Evolutionary conservation across 2,329 filamentous ascomycete genomes (phyloP).

Genomic region (Fusarium newnesense): DNA sequence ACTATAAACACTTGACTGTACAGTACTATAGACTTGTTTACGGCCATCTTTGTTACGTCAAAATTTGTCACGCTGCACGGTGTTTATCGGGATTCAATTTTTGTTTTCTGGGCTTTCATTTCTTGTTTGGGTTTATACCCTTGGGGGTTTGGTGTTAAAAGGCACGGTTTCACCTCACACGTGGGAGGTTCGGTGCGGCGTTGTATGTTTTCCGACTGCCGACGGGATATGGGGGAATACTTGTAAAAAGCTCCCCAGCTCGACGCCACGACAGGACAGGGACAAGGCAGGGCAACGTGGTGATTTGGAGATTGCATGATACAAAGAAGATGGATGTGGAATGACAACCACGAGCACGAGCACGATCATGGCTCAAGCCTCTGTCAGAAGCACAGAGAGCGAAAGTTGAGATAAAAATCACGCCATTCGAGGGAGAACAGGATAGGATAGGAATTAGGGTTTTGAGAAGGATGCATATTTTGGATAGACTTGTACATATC

Average conservation of each 20-base stretch:
- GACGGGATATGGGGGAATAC: slow-evolving; percentile 13
- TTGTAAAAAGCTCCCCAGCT: slow-evolving; percentile 7
- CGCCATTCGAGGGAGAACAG: neutral
- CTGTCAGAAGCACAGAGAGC: slow-evolving; percentile 1
- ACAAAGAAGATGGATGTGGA: slow-evolving; percentile 4
- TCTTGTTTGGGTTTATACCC: slow-evolving; percentile 21
- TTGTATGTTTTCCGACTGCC: slow-evolving; percentile 21
- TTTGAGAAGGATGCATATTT: slow-evolving; percentile 27
- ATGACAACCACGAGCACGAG: neutral
- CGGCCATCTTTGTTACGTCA: slow-evolving; percentile 40
- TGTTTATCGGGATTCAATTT: slow-evolving; percentile 25
- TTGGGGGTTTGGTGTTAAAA: slow-evolving; percentile 19
- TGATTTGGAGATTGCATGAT: slow-evolving; percentile 13
- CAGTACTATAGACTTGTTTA: slow-evolving; percentile 42
- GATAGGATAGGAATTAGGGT: neutral
- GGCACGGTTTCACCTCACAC: slow-evolving; percentile 6
- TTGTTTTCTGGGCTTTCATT: slow-evolving; percentile 16
- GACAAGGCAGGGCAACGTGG: slow-evolving; percentile 10
- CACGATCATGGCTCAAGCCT: slow-evolving; percentile 1
- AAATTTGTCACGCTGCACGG: slow-evolving; percentile 39
- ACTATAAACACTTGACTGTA: slow-evolving; percentile 30
- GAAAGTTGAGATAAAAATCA: slow-evolving; percentile 3
- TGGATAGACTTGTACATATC: slow-evolving; percentile 27
- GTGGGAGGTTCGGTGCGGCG: slow-evolving; percentile 9
- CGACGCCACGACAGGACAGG: slow-evolving; percentile 9